phyloP scores from a whole-genome alignment of 1,284 basidiomycete genomes.

The Irpex sp. region DNA sequence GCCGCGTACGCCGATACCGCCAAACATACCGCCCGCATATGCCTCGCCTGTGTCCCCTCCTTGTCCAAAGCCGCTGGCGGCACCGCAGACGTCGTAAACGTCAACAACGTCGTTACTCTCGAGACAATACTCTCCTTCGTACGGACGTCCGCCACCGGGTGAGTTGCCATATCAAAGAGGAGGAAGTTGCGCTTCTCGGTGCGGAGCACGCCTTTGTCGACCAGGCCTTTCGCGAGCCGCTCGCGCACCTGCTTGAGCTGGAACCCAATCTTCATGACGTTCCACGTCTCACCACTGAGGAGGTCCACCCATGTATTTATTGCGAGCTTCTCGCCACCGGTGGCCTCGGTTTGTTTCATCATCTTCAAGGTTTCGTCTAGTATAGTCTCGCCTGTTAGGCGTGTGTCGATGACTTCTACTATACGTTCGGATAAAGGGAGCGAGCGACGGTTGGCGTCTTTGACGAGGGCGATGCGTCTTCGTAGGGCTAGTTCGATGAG shows the following conservation, averaged over 20 bases:
- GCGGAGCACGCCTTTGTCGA: slow-evolving; percentile 95
- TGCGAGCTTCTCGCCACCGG: slow-evolving; percentile 67
- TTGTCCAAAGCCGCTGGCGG: slow-evolving; percentile 71
- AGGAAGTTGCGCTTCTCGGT: slow-evolving; percentile 97
- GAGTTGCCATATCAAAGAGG: slow-evolving; percentile 98
- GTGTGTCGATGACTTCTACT: slow-evolving; percentile 88
- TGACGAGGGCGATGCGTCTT: slow-evolving; percentile 84
- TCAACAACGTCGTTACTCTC: slow-evolving; percentile 76
- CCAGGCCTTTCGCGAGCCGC: slow-evolving; percentile 93
- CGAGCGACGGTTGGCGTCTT: slow-evolving; percentile 78
- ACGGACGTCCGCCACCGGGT: slow-evolving; percentile 89
- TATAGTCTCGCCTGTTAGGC: slow-evolving; percentile 92
- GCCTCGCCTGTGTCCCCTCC: slow-evolving; percentile 77
- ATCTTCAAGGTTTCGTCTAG: slow-evolving; percentile 94
- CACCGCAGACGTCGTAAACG: slow-evolving; percentile 80
- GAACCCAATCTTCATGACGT: slow-evolving; percentile 97
- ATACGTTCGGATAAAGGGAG: slow-evolving; percentile 79
- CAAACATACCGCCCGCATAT: slow-evolving; percentile 77
- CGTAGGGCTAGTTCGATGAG: slow-evolving; percentile 91
- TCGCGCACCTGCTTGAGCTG: slow-evolving; percentile 97
- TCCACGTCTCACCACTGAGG: slow-evolving; percentile 95
- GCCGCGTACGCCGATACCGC: slow-evolving; percentile 90
- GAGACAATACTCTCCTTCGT: slow-evolving; percentile 83
- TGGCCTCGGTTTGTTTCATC: slow-evolving; percentile 71
- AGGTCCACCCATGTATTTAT: slow-evolving; percentile 93